Evolutionary conservation across 2,329 filamentous ascomycete species (phyloP), one percentile per base, ranked within the genome.

Genomic region (Verticillium dahliae): DNA sequence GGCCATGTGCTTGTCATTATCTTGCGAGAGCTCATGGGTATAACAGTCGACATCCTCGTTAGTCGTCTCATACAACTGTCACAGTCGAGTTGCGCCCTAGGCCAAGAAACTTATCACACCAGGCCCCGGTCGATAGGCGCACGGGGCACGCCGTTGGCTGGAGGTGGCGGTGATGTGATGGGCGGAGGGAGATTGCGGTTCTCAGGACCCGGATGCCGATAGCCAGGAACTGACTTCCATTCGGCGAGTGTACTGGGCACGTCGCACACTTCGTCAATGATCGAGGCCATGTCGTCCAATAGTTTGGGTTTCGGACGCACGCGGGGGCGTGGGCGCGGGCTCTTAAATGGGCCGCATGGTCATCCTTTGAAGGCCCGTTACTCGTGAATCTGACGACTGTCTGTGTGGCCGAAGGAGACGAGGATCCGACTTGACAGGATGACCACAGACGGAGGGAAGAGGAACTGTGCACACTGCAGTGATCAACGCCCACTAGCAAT

Each of bases 101-200:
- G 45, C 45, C 45, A 52, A 52, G 45, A 52, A 22, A 52, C 45
- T 52, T 52, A 52, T 52, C 45, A 52, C 45, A 52, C 22, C 45
- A 52, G 50, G 62, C 62, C 65, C 61, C 66, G 59, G 65, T 50
- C 63, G 61, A 68, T 67, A 63, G 61, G 63, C 59, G 67, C 67
- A 67, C 67, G 67, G 66, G 62, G 60, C 57, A 60, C 41, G 15
- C 38, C 57, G 58, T 56, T 62, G 63, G 60, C 62, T 65, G 63
- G 45, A 65, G 61, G 57, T 41, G 59, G 63, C 31, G 60, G 59
- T 59, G 62, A 63, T 65, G 60, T 57, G 62, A 63, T 50, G 38
- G 62, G 33, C 10, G n/a, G 45, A 22, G 18, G 45, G 45, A 52
- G 18, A 52, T 52, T 52, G 45, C 45, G 45, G 45, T 52, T 52